Percentiles rank a stretch among this genome's conserved stretches.
Evolutionary conservation across 805 yeast genomes (phyloP).

Genomic region (Spathaspora arborariae): DNA sequence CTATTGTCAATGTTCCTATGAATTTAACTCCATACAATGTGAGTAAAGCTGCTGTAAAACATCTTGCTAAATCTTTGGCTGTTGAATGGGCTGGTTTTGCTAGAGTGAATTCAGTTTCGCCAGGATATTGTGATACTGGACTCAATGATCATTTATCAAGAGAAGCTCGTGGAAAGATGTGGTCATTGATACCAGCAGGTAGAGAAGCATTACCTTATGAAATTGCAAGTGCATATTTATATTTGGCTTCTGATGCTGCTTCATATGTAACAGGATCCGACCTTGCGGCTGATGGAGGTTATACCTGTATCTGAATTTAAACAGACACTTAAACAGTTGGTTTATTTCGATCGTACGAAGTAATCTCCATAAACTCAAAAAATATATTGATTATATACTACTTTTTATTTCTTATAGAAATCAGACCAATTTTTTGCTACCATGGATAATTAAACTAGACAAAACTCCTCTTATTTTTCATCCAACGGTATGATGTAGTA

Average conservation of each 20-base stretch:
- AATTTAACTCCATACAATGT: constrained; percentile 38
- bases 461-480: too few species aligned
- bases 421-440: too few species aligned
- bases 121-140: constrained; percentile 16
- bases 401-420: too few species aligned
- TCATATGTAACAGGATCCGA: constrained; percentile 77
- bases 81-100: constrained; percentile 41
- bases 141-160: constrained; percentile 16
- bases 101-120: constrained; percentile 32
- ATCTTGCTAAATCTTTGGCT: constrained; percentile 33
- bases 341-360: too few species aligned
- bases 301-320: constrained; percentile 37
- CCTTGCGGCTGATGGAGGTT: constrained; percentile 75
- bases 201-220: constrained; percentile 72
- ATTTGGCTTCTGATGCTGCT: constrained; percentile 75
- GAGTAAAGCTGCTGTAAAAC: constrained; percentile 37
- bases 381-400: too few species aligned
- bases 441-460: too few species aligned
- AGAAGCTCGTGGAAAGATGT: constrained; percentile 13
- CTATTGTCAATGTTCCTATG: constrained; percentile 38
- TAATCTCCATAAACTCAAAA: too few species aligned
- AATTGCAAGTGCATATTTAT: constrained; percentile 75
- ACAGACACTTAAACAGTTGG: too few species aligned
- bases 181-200: constrained; percentile 56
- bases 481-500: too few species aligned